Conservation (phyloP, 306 rosid species). For the Senna siamea region DNA sequence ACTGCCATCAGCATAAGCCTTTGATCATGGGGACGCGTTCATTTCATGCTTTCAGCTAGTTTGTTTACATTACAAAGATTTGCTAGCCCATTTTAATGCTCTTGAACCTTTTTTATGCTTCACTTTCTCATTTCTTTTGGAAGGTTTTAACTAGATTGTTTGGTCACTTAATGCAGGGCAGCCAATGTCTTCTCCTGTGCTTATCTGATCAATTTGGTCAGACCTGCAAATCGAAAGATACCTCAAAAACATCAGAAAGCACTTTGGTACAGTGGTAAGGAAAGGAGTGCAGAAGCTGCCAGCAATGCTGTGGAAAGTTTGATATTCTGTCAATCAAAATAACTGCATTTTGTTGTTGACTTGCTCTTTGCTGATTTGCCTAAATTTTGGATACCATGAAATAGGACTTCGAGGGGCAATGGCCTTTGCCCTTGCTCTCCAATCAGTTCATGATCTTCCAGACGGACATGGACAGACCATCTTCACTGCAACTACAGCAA, state of each 20-base stretch:
- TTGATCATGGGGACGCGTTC: slow-evolving; percentile 18
- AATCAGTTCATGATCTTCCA: slow-evolving; percentile 97
- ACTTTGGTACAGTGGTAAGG: slow-evolving; percentile 97
- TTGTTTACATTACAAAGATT: slow-evolving; percentile 3
- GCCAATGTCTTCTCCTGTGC: slow-evolving; percentile 94
- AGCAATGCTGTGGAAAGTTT: slow-evolving; percentile 24
- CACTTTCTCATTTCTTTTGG: slow-evolving; percentile 20
- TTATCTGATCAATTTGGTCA: slow-evolving; percentile 83
- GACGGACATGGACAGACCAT: slow-evolving; percentile 99
- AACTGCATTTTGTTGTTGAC: slow-evolving; percentile 12
- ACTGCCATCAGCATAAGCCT: slow-evolving; percentile 27
- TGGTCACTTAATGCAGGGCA: slow-evolving; percentile 68
- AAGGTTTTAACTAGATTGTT: slow-evolving; percentile 30
- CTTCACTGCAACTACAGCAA: slow-evolving; percentile 97
- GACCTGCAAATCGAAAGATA: slow-evolving; percentile 81
- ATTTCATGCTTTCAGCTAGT: slow-evolving; percentile 34
- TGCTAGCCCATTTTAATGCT: not conserved
- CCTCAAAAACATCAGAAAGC: slow-evolving; percentile 88
- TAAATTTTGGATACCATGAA: slow-evolving; percentile 34
- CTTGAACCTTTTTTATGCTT: slow-evolving; percentile 12
- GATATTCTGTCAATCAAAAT: slow-evolving; percentile 24
- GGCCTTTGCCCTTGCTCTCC: slow-evolving; percentile 99
- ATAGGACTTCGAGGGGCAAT: slow-evolving; percentile 98
- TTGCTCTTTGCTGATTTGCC: slow-evolving; percentile 25
- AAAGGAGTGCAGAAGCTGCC: slow-evolving; percentile 41